Evolutionary conservation across 2,329 filamentous ascomycete genomes (phyloP), one percentile per base, ranked within the genome.

Genomic region (Claviceps cyperi): DNA sequence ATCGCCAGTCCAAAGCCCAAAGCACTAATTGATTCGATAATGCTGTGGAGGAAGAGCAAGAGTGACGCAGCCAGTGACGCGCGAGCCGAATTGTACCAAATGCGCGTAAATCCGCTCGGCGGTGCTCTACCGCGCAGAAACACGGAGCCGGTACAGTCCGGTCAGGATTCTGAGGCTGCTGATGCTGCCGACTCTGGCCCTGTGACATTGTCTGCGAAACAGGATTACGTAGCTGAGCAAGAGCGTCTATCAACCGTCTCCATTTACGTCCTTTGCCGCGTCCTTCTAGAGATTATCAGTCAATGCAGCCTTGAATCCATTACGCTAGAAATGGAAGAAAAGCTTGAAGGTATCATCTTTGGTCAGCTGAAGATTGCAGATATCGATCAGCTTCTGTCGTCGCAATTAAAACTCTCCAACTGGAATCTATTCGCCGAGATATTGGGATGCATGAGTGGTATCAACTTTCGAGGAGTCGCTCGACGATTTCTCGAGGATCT

Each of bases 21-120:
- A 63, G 86, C 89, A 5, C 69, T 98, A 48, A 96, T 98, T 60
- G 92, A 98, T 66, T 90, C 87, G 19, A 89, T 98, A 65, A 98
- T 98, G 87, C 77, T 94, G 35, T 98, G 92, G 92, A 82, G 92
- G 50, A 97, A 96, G 66, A 86, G 81, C 56, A 97, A 97, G 70
- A 94, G 89, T 56, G 91, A 97, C 66, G 81, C 84, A 21, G 89
- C 90, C 28, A 83, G 80, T 57, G 78, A 83, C 55, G 83, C 84
- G 28, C 74, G 80, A 21, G 66, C 56, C 43, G 73, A 80, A 58
- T 66, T 81, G 21, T 77, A 80, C 56, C 76, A 80, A 50, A 64
- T 70, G 19, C 71, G 70, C 15, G 63, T 64, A 36, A 65, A 62
- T 41, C 58, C 63, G 5, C 68, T 66, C 8, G 74, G 66, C 43